phyloP scores from a whole-genome alignment of 2,329 filamentous ascomycete species.

The Thermothelomyces thermophilus region DNA sequence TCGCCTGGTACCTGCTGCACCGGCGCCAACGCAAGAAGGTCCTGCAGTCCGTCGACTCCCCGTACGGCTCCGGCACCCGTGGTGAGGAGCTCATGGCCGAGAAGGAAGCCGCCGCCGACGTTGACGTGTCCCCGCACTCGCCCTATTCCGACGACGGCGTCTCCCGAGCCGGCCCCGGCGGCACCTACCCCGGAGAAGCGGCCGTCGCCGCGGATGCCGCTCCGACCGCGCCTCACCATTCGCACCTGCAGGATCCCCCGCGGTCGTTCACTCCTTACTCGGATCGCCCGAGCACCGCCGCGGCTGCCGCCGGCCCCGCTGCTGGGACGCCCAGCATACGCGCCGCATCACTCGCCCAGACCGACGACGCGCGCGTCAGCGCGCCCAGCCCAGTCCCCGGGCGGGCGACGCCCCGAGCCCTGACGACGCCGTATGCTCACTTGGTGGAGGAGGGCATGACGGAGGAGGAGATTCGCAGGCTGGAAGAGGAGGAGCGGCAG shows the following conservation, averaged over 20 bases:
- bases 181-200: slow-evolving; percentile 10
- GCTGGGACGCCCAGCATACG: slow-evolving; percentile 12
- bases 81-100: slow-evolving; percentile 38
- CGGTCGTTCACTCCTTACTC: slow-evolving; percentile 31
- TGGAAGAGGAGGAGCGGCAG: slow-evolving; percentile 53
- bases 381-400: slow-evolving; percentile 15
- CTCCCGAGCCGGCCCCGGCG: background rate
- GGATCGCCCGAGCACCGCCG: slow-evolving; percentile 22
- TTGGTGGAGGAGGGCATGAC: slow-evolving; percentile 57
- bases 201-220: slow-evolving; percentile 2
- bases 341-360: slow-evolving; percentile 13
- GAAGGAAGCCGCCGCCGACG: slow-evolving; percentile 38
- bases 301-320: slow-evolving; percentile 1
- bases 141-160: slow-evolving; percentile 37
- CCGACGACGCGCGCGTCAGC: slow-evolving; percentile 9
- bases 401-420: slow-evolving; percentile 27
- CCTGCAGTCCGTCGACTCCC: slow-evolving; percentile 23
- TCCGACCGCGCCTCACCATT: background rate
- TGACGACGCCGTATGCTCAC: slow-evolving; percentile 38
- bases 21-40: slow-evolving; percentile 31
- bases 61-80: slow-evolving; percentile 24
- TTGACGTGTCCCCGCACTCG: slow-evolving; percentile 35
- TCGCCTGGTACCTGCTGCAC: slow-evolving; percentile 40
- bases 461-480: slow-evolving; percentile 45
- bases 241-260: slow-evolving; percentile 18